Conservation (phyloP, 495 filamentous ascomycete species). For the Penicillium cataractarum region DNA sequence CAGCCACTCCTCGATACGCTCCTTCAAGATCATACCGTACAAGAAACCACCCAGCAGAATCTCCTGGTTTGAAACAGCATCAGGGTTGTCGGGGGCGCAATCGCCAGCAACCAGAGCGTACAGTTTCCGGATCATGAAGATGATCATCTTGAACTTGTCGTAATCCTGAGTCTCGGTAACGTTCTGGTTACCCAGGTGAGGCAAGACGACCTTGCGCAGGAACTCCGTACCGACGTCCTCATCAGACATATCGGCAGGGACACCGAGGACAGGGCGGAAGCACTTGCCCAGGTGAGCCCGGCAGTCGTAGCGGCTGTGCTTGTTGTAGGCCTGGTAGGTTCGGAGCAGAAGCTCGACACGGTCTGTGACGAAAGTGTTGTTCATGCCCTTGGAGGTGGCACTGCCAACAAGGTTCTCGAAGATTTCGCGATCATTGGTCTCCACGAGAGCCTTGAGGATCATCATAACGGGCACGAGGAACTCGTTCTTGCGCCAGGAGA, state of each 20-base stretch:
- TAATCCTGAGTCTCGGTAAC: conserved; percentile 79
- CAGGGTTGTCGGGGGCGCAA: conserved; percentile 90
- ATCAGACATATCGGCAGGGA: conserved; percentile 77
- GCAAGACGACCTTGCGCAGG: conserved; percentile 83
- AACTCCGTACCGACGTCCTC: conserved; percentile 90
- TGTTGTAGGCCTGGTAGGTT: conserved; percentile 86
- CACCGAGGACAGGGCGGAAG: conserved; percentile 82
- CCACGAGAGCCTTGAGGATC: conserved; percentile 91
- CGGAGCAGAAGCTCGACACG: conserved; percentile 89
- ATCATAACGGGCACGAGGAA: conserved; percentile 93
- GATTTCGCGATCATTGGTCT: conserved; percentile 95
- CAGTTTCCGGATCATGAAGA: conserved; percentile 96
- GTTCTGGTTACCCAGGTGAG: conserved; percentile 81
- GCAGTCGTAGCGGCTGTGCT: conserved; percentile 77
- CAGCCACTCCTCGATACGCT: conserved; percentile 87
- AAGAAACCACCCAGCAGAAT: conserved; percentile 89
- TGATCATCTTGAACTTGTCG: conserved; percentile 91
- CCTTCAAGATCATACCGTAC: conserved; percentile 94
- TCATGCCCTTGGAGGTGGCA: conserved; percentile 69
- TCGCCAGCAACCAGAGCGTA: conserved; percentile 91
- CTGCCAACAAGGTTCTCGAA: conserved; percentile 86
- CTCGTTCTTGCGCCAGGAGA: conserved; percentile 97
- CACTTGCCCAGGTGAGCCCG: conserved; percentile 83
- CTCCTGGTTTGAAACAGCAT: conserved; percentile 94
- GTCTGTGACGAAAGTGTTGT: conserved; percentile 93